These are phyloP conservation scores for Orbilia brochopaga DNA, from an alignment of 2,329 filamentous ascomycete genomes.

Conservation along the genomic window DNA sequence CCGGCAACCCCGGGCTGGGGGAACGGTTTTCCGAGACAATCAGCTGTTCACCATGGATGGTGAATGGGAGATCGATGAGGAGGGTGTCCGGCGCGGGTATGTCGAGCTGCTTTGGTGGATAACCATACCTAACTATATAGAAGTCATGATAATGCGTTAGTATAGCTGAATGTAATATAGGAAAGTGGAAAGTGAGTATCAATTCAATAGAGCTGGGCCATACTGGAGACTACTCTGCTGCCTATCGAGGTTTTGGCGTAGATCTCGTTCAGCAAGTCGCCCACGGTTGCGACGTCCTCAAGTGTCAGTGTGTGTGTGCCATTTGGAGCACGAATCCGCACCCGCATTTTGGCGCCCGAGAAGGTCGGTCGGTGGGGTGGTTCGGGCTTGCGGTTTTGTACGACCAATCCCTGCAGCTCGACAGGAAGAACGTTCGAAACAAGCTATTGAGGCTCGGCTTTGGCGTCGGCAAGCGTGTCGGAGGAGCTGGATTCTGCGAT, in stretches of 20 bases:
- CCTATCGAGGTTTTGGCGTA: conserved; percentile 69
- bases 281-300: conserved; percentile 70
- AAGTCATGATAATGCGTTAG: conserved; percentile 1
- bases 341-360: conserved; percentile 66
- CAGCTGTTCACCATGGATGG: conserved; percentile 72
- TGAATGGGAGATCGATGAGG: conserved; percentile 66
- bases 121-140: conserved; percentile 74
- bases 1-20: conserved; percentile 27
- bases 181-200: neutral
- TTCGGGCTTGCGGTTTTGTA: conserved; percentile 42
- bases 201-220: conserved; percentile 5
- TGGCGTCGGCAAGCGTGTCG: too few relatives aligned
- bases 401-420: neutral
- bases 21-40: conserved; percentile 61
- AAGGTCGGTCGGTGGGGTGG: conserved; percentile 25
- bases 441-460: neutral
- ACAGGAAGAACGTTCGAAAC: neutral
- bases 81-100: conserved; percentile 60
- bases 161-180: neutral
- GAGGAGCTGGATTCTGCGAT: too few relatives aligned
- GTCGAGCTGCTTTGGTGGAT: conserved; percentile 74
- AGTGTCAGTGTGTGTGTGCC: conserved; percentile 75
- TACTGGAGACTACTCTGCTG: conserved; percentile 64
- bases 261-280: conserved; percentile 68
- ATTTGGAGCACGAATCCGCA: conserved; percentile 75